Percentiles rank a stretch among this genome's conserved stretches.
These are phyloP conservation scores for Crucihimalaya himalaica DNA, from an alignment of 345 rosid species.

Conservation along the genomic window DNA sequence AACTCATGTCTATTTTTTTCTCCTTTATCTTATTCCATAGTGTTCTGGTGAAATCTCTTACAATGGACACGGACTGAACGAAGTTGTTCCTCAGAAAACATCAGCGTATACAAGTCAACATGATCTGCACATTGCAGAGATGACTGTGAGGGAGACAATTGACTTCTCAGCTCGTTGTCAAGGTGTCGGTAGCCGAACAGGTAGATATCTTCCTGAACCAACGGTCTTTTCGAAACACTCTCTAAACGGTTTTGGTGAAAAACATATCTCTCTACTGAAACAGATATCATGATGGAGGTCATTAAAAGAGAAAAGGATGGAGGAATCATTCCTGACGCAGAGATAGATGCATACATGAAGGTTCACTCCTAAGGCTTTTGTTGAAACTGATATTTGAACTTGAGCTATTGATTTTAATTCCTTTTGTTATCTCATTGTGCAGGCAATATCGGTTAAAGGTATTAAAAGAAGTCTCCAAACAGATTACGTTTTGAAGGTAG, in stretches of 20 bases:
- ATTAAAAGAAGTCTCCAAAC: conserved; percentile 65
- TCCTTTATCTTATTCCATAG: conserved; percentile 32
- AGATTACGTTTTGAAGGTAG: conserved; percentile 77
- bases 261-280: conserved; percentile 20
- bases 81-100: conserved; percentile 56
- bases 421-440: conserved; percentile 11
- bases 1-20: background rate
- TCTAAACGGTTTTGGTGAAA: background rate
- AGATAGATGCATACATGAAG: conserved; percentile 83
- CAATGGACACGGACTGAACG: conserved; percentile 47
- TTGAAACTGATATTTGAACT: background rate
- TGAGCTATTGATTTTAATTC: background rate
- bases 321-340: conserved; percentile 80
- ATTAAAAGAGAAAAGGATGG: conserved; percentile 78
- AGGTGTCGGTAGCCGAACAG: conserved; percentile 57
- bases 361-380: conserved; percentile 29
- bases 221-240: background rate
- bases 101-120: conserved; percentile 57
- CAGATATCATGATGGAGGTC: conserved; percentile 68
- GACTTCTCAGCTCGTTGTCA: conserved; percentile 64
- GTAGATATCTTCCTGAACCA: conserved; percentile 34
- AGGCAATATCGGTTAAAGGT: conserved; percentile 74
- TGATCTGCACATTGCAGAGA: conserved; percentile 55
- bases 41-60: conserved; percentile 48
- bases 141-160: conserved; percentile 65